Evolutionary conservation across 352 stramenopile species (phyloP), one percentile per base, ranked within the genome.

Genomic region (Pythium rishiriense): DNA sequence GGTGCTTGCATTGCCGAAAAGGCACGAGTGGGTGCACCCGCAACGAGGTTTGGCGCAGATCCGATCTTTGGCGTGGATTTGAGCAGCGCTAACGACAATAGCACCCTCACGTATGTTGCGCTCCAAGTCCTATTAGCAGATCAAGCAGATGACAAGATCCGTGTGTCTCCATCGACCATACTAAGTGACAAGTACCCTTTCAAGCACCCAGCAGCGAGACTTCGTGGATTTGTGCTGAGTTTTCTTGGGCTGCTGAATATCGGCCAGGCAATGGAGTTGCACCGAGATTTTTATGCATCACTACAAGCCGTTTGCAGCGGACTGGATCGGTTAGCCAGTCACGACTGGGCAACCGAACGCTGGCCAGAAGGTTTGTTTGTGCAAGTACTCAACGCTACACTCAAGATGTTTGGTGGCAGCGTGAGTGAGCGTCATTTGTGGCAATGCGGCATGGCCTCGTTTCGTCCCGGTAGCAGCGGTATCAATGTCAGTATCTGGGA

Each of bases 401-500:
- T 87, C 19, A 50, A 57, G 4, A 90, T 91, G 72, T 89, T 90
- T 51, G 79, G 72, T 1, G 73, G 73, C 9, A 66, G 75, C 33
- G 62, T 85, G 3, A 66, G 68, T 8, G 68, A 83, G 14, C 62
- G 82, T 0, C 81, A 88, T 65, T 56, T 86, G 0, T 93, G 82
- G 82, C 89, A 90, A 35, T 93, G 84, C 22, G 84, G 82, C 0
- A 74, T 80, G 60, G 70, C 66, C 0, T 69, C 51, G 4, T 88
- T 90, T 50, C 62, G 71, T 21, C 70, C 75, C 4, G 78, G 55
- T 28, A 78, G 47, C 28, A 81, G 54, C 50, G 76, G 48, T 17
- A 70, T 91, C 28, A 69, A 79, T 29, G 74, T 91, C 28, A 93
- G 67, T 26, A 69, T 91, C n/a, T 88, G 83, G 82, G 84, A 93